Conservation (phyloP, 148 eudicot genomes). For the Polygonum aviculare region DNA sequence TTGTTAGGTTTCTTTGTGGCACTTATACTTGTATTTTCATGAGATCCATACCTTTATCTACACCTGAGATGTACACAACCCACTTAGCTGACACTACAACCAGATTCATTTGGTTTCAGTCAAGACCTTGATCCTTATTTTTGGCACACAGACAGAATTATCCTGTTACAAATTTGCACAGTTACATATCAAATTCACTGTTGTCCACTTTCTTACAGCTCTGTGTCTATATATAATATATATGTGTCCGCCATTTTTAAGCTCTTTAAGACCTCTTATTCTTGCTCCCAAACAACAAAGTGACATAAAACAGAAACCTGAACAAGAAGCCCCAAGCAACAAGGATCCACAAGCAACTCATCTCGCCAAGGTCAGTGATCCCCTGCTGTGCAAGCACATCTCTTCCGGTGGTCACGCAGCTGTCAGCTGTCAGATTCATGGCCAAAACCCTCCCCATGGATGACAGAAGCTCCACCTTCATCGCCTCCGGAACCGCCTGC, state of each 20-base stretch:
- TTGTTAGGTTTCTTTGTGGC: neutral
- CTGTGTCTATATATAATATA: no score
- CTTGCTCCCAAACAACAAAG: slow-evolving; percentile 65
- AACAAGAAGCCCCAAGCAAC: slow-evolving; percentile 77
- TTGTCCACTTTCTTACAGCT: no score
- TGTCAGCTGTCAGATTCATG: slow-evolving; percentile 39
- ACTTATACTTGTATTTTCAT: neutral
- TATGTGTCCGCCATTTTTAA: no score
- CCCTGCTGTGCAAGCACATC: slow-evolving; percentile 62
- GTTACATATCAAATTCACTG: no score
- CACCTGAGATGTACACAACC: neutral
- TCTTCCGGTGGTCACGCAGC: slow-evolving; percentile 55
- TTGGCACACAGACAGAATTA: neutral
- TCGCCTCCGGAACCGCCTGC: slow-evolving; percentile 28
- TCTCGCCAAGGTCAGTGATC: slow-evolving; percentile 50
- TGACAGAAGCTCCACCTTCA: slow-evolving; percentile 44
- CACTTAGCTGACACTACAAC: neutral
- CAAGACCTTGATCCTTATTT: no score
- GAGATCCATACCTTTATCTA: neutral
- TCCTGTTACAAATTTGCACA: neutral
- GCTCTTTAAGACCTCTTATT: slow-evolving; percentile 46
- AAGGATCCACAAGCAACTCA: slow-evolving; percentile 62
- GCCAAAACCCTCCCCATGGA: slow-evolving; percentile 56
- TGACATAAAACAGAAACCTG: slow-evolving; percentile 60
- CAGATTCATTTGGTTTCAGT: neutral